phyloP scores from a whole-genome alignment of 2,329 filamentous ascomycete species.

The Ophioceras dolichostomum region DNA sequence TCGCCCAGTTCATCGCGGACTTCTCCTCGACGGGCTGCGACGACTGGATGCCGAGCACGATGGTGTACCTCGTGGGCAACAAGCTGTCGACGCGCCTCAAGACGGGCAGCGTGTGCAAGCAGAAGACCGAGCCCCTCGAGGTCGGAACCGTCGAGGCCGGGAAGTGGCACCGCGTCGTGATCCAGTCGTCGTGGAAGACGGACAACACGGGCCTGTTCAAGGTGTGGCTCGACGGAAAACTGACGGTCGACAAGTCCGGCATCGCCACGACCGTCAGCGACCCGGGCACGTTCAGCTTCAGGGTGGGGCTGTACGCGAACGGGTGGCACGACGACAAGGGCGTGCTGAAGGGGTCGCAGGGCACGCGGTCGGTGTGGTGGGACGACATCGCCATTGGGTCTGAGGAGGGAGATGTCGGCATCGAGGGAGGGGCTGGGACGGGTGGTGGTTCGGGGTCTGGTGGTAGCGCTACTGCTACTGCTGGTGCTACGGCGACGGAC shows the following conservation, averaged over 20 bases:
- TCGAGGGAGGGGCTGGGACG: too few species aligned
- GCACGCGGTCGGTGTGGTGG: slow-evolving; percentile 33
- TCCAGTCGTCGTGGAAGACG: slow-evolving; percentile 31
- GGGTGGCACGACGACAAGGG: slow-evolving; percentile 30
- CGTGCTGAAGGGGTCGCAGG: slow-evolving; percentile 25
- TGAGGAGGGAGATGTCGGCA: slow-evolving; percentile 23
- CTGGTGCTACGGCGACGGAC: too few species aligned
- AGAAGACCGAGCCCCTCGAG: slow-evolving; percentile 15
- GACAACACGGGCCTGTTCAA: slow-evolving; percentile 30
- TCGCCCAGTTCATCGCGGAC: slow-evolving; percentile 38
- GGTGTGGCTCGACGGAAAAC: slow-evolving; percentile 32
- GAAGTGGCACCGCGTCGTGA: slow-evolving; percentile 30
- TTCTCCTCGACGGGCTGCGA: slow-evolving; percentile 24
- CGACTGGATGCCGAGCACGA: slow-evolving; percentile 34
- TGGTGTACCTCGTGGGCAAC: slow-evolving; percentile 32
- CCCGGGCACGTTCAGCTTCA: slow-evolving; percentile 26
- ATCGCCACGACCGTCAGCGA: slow-evolving; percentile 32
- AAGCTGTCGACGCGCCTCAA: slow-evolving; percentile 30
- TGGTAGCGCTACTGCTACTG: too few species aligned
- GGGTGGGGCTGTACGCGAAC: slow-evolving; percentile 36
- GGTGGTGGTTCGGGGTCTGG: too few species aligned
- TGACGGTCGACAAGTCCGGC: slow-evolving; percentile 25
- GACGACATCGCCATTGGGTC: slow-evolving; percentile 33
- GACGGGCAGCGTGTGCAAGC: slow-evolving; percentile 22
- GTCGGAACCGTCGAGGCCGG: slow-evolving; percentile 26